phyloP scores from a whole-genome alignment of 2,329 filamentous ascomycete species.

The Verticillium alfalfae region DNA sequence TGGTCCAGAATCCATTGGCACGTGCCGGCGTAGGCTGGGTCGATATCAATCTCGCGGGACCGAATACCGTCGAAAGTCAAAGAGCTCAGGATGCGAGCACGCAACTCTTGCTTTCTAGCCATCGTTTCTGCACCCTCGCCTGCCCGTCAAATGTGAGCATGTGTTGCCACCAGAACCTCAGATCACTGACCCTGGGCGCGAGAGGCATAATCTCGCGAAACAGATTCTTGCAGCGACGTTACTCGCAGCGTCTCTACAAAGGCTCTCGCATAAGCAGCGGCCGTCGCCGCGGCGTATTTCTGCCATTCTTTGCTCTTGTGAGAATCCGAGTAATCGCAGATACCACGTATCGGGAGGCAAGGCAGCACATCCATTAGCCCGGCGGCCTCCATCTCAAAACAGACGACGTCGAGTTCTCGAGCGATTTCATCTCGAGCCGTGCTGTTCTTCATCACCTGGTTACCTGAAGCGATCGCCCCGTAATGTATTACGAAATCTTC shows the following conservation, averaged over 20 bases:
- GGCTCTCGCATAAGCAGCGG: no score
- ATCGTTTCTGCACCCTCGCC: no score
- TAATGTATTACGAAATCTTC: conserved; percentile 8
- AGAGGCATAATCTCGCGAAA: no score
- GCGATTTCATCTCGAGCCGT: not conserved
- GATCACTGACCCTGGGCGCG: no score
- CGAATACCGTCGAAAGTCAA: conserved; percentile 31
- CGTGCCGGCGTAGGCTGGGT: conserved; percentile 26
- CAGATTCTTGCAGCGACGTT: no score
- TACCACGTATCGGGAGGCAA: conserved; percentile 27
- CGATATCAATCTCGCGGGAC: conserved; percentile 26
- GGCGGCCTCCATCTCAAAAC: conserved; percentile 22
- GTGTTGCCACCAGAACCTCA: no score
- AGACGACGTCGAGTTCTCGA: conserved; percentile 4
- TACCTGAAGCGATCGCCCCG: conserved; percentile 8
- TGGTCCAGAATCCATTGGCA: conserved; percentile 33
- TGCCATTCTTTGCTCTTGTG: conserved; percentile 31
- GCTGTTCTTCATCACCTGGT: conserved; percentile 13
- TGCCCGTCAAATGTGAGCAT: no score
- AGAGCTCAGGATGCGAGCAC: conserved; percentile 7
- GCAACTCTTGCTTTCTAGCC: no score
- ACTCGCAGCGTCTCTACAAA: no score
- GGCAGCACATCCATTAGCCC: conserved; percentile 17
- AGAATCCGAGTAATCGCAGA: conserved; percentile 30
- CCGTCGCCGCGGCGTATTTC: conserved; percentile 19